Evolutionary conservation across 1,284 basidiomycete genomes (phyloP), one percentile per base, ranked within the genome.

Genomic region (Naganishia sp.): DNA sequence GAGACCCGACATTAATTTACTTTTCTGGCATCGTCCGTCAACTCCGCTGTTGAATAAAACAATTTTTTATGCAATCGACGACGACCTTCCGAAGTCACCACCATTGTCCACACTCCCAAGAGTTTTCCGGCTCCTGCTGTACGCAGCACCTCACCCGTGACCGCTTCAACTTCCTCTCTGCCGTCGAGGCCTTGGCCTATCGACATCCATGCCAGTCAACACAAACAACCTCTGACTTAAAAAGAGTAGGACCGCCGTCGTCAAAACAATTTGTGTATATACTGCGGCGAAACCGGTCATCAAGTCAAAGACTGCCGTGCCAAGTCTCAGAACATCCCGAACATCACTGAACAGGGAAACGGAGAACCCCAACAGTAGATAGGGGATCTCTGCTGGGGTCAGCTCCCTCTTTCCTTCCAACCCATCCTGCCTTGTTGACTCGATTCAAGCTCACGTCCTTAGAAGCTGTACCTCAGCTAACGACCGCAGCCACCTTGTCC

Each of bases 381-480:
- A 55, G 21, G 53, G 53, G 25, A 41, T 42, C 53, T 55, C n/a
- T 25, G 35, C 53, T 55, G 53, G 53, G 53, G 53, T 55, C 53
- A 55, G 39, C 53, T 35, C 32, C 32, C 6, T 17, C 17, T 13
- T 21, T n/a, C 32, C 52, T 15, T 46, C 17, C 45, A 18, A 46
- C 45, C 2, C 2, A 7, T 46, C n/a, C 13, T 15, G 13, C 47
- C 17, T 46, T n/a, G 21, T 49, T 6, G 21, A 21, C 21, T 23
- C 39, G n/a, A 21, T 55, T 55, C 15, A 55, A 13, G 5, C n/a
- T 55, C n/a, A 23, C 39, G 2, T 23, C 32, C 39, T 43, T 55
- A 25, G n/a, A 43, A 55, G n/a, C 53, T 25, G 53, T 23, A 55
- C 32, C 52, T 18, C 52, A 54, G 39, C 52, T 54, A 18, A 54